These are phyloP conservation scores for Stachybotrys elegans DNA, from an alignment of 2,329 filamentous ascomycete genomes.

Conservation along the genomic window DNA sequence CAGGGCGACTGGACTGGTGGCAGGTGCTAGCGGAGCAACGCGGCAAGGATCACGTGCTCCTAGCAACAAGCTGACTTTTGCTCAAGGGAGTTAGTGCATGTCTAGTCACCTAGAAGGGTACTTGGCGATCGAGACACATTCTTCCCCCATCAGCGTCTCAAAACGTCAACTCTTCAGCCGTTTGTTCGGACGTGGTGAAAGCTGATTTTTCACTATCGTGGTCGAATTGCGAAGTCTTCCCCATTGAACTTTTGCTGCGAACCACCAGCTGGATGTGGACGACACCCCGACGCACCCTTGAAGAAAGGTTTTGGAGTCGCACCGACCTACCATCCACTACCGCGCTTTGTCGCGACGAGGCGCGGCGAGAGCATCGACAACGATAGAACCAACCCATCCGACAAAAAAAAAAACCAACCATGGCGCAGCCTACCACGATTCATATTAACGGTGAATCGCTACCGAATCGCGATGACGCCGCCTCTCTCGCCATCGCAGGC, in stretches of 20 bases:
- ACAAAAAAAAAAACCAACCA: slow-evolving; percentile 21
- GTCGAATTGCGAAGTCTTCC: neutral
- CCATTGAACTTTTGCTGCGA: slow-evolving; percentile 12
- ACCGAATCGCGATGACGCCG: slow-evolving; percentile 23
- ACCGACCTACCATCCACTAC: slow-evolving; percentile 29
- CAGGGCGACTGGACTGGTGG: no score
- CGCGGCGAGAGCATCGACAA: slow-evolving; percentile 24
- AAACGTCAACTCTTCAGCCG: slow-evolving; percentile 20
- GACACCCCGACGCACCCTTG: slow-evolving; percentile 25
- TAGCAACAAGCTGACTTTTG: slow-evolving; percentile 23
- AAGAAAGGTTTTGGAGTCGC: slow-evolving; percentile 35
- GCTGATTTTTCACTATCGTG: slow-evolving; percentile 5
- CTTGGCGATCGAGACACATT: slow-evolving; percentile 34
- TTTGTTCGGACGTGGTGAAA: slow-evolving; percentile 16
- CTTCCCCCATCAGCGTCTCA: slow-evolving; percentile 26
- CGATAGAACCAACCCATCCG: slow-evolving; percentile 13
- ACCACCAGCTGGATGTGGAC: slow-evolving; percentile 26
- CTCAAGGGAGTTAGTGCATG: slow-evolving; percentile 21
- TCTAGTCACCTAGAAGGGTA: slow-evolving; percentile 19
- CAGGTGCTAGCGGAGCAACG: no score
- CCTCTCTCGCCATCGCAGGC: slow-evolving; percentile 29
- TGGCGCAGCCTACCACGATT: slow-evolving; percentile 36
- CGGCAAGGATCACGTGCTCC: slow-evolving; percentile 31
- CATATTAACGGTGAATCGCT: slow-evolving; percentile 37
- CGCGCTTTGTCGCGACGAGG: slow-evolving; percentile 35